A percentile compares a stretch with the other conserved stretches of the same genome.
phyloP scores from a whole-genome alignment of 495 filamentous ascomycete genomes.

The Xylaria curta region DNA sequence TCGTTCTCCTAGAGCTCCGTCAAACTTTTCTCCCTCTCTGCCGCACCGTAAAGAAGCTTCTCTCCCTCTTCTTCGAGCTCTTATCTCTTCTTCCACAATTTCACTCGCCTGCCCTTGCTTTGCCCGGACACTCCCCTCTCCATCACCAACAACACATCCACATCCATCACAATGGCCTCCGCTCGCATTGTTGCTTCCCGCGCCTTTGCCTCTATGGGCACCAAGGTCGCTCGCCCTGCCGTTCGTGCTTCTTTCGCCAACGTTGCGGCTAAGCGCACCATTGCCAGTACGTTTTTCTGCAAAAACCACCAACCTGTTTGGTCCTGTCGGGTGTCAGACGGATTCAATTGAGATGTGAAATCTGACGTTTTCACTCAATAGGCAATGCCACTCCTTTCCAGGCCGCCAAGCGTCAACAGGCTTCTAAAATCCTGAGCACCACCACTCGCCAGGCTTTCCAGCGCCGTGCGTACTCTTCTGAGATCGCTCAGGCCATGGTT shows the following conservation, averaged over 20 bases:
- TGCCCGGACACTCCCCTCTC: conserved; percentile 46
- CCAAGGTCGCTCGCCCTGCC: conserved; percentile 74
- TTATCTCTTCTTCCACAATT: conserved; percentile 42
- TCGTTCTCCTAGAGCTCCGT: conserved; percentile 41
- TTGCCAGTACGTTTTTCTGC: conserved; percentile 57
- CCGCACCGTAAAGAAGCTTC: conserved; percentile 47
- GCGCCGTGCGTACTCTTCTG: conserved; percentile 77
- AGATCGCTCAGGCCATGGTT: conserved; percentile 84
- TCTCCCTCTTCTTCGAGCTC: conserved; percentile 42
- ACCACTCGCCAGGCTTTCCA: conserved; percentile 70
- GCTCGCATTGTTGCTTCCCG: conserved; percentile 73
- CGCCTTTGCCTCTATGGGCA: conserved; percentile 72
- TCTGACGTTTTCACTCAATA: conserved; percentile 42
- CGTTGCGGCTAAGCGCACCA: conserved; percentile 71
- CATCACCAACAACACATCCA: conserved; percentile 47
- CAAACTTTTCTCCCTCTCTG: conserved; percentile 48
- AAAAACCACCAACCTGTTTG: conserved; percentile 18
- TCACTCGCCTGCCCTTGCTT: conserved; percentile 34
- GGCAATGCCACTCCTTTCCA: conserved; percentile 59
- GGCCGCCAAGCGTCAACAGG: conserved; percentile 73
- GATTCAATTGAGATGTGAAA: conserved; percentile 15
- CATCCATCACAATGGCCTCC: conserved; percentile 72
- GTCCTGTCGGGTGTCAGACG: conserved; percentile 19
- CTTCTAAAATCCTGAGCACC: conserved; percentile 67
- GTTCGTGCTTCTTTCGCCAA: conserved; percentile 63